Conservation (phyloP, 106 monocot species). For the Dioscorea dumetorum region DNA sequence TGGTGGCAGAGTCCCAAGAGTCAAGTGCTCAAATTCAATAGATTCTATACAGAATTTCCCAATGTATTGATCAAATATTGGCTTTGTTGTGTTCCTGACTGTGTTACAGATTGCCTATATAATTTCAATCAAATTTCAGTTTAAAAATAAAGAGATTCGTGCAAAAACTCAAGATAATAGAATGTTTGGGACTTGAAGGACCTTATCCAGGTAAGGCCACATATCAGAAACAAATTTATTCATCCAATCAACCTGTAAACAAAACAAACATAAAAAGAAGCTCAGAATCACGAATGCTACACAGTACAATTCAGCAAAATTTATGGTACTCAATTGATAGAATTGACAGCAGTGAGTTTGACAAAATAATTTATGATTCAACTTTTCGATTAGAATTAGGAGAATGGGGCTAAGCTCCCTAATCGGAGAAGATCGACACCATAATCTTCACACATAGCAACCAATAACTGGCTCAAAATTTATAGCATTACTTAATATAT, state of each 20-base stretch:
- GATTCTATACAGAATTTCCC: slow-evolving; percentile 61
- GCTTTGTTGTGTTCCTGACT: slow-evolving; percentile 39
- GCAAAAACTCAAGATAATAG: background rate
- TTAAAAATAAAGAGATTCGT: background rate
- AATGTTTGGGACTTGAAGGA: slow-evolving; percentile 18
- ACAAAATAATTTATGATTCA: background rate
- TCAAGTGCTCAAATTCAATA: slow-evolving; percentile 59
- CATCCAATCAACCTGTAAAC: slow-evolving; percentile 79
- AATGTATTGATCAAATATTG: slow-evolving; percentile 80
- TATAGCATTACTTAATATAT: too few relatives aligned
- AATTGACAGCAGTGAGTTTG: background rate
- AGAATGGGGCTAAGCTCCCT: background rate
- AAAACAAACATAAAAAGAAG: background rate
- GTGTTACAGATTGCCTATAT: slow-evolving; percentile 62
- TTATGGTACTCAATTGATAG: background rate
- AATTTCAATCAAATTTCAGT: background rate
- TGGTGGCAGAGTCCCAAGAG: slow-evolving; percentile 78
- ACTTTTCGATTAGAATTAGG: background rate
- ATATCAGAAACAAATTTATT: slow-evolving; percentile 59
- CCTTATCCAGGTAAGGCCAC: slow-evolving; percentile 90
- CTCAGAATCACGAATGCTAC: background rate
- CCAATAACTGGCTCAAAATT: too few relatives aligned
- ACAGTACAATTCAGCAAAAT: background rate
- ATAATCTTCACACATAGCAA: too few relatives aligned
- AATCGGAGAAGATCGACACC: background rate